A percentile compares a stretch with the other conserved stretches of the same genome.
Conservation (phyloP, 768 basidiomycete genomes). For the Pluteus cervinus region DNA sequence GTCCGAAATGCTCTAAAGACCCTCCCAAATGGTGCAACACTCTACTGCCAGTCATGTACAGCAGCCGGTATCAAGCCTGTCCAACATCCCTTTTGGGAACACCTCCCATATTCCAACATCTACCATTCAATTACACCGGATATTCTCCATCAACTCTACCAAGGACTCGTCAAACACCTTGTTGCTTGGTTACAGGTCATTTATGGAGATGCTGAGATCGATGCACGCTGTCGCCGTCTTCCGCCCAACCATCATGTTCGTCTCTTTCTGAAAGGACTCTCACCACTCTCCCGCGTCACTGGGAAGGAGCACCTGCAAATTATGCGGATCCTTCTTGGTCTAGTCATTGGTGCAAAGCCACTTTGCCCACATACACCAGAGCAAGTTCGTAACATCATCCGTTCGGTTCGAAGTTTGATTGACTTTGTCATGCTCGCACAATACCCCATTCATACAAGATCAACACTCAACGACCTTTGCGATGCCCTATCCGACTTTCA, state of each 20-base stretch:
- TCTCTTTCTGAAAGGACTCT: slow-evolving; percentile 32
- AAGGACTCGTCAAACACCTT: slow-evolving; percentile 40
- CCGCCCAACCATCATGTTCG: slow-evolving; percentile 21
- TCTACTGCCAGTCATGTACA: slow-evolving; percentile 12
- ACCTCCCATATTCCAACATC: slow-evolving; percentile 34
- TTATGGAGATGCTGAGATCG: slow-evolving; percentile 24
- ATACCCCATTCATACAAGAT: slow-evolving; percentile 17
- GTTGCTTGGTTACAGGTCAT: slow-evolving; percentile 25
- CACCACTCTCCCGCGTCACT: slow-evolving; percentile 27
- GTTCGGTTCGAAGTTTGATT: slow-evolving; percentile 18
- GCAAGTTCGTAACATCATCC: no score
- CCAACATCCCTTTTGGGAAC: slow-evolving; percentile 32
- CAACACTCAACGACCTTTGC: slow-evolving; percentile 17
- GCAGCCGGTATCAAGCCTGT: slow-evolving; percentile 19
- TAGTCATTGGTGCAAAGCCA: slow-evolving; percentile 17
- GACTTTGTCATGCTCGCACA: slow-evolving; percentile 28
- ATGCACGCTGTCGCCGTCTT: slow-evolving; percentile 26
- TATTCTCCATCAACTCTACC: slow-evolving; percentile 42
- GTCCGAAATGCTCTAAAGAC: background rate
- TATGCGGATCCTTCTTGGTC: slow-evolving; percentile 16
- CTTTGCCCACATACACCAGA: no score
- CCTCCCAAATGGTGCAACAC: no score
- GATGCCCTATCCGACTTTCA: slow-evolving; percentile 23
- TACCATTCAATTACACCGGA: slow-evolving; percentile 37
- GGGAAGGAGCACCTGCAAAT: slow-evolving; percentile 32